Evolutionary conservation across 768 basidiomycete species (phyloP), one percentile per base, ranked within the genome.

Genomic region (Phlebiopsis gigantea): DNA sequence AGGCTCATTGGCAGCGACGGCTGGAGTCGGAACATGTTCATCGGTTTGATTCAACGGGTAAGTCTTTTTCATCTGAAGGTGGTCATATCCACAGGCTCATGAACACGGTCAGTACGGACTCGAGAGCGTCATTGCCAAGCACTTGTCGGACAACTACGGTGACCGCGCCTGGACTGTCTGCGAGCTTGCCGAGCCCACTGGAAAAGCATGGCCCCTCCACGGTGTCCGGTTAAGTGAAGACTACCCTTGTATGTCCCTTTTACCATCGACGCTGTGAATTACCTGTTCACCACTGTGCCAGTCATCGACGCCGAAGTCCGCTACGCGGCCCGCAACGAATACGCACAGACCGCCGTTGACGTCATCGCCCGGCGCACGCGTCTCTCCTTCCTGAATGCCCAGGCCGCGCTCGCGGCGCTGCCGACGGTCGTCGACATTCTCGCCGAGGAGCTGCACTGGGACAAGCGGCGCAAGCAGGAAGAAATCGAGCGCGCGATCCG

Each of bases 1-100:
- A 84, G 88, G 70, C 79, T 98, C 34, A 81, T 98, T 22, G 96
- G 96, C 17, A 93, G 88, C 60, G 91, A 98, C 58, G 92, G 87
- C 9, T 99, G 96, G 96, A 89, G 82, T 69, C 78, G 87, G 63
- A 94, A 93, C 69, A 97, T 98, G 94, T 98, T 94, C 70, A 96
- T 98, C 70, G 88, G 92, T 54, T 77, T 99, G 57, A 88, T 95
- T 64, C 96, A 99, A 71, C 80, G 89, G 61, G 91, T 92, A 8
- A 17, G 2, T 9, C 8, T 39, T 2, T 39, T 39, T 17, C 17
- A 17, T 10, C 75, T 10, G 52, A 17, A 30, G 25, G 49, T 57
- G 26, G 29, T 52, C 30, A 7, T 34, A 22, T 10, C 25, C 25
- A 21, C 55, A 53, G 6, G 31, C n/a, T 31, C 31, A 28, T 24